These are phyloP conservation scores for Gomphus sp. DNA, from an alignment of 1,284 basidiomycete species.

Conservation along the genomic window DNA sequence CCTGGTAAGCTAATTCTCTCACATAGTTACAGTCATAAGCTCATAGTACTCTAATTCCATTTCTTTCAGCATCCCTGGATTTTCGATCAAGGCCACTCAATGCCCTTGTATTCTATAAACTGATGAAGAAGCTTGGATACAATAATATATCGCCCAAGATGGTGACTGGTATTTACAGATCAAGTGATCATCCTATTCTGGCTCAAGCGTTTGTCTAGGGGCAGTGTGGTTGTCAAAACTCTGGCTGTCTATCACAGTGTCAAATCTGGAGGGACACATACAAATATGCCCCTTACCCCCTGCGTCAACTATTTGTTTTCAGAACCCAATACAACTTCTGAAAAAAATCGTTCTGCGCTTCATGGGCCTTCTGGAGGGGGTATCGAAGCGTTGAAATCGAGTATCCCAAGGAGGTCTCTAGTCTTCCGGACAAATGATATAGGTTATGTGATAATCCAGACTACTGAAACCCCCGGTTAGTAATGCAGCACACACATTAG, in stretches of 20 bases:
- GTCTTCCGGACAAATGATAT: too few species aligned
- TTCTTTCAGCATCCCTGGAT: constrained; percentile 11
- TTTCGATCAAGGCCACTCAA: constrained; percentile 9
- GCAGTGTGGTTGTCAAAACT: constrained; percentile 10
- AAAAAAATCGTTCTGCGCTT: constrained; percentile 5
- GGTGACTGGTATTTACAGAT: constrained; percentile 13
- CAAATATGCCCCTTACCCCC: constrained; percentile 9
- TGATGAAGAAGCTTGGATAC: constrained; percentile 14
- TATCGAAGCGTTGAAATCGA: not conserved
- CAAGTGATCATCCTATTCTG: not conserved
- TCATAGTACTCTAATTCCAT: not conserved
- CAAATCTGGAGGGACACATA: constrained; percentile 11
- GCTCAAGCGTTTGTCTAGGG: constrained; percentile 7
- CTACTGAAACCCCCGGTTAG: too few species aligned
- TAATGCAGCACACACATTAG: too few species aligned
- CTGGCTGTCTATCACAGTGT: constrained; percentile 13
- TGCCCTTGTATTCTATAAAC: constrained; percentile 12
- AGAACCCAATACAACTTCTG: too few species aligned
- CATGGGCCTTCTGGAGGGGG: too few species aligned
- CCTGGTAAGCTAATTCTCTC: constrained; percentile 10
- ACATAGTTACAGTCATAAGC: not conserved
- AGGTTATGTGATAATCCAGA: too few species aligned
- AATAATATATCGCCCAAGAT: constrained; percentile 14
- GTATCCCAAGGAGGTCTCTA: too few species aligned
- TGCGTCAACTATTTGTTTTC: too few species aligned